phyloP scores from a whole-genome alignment of 176 grass and related monocot genomes.

The Metroxylon sagu region DNA sequence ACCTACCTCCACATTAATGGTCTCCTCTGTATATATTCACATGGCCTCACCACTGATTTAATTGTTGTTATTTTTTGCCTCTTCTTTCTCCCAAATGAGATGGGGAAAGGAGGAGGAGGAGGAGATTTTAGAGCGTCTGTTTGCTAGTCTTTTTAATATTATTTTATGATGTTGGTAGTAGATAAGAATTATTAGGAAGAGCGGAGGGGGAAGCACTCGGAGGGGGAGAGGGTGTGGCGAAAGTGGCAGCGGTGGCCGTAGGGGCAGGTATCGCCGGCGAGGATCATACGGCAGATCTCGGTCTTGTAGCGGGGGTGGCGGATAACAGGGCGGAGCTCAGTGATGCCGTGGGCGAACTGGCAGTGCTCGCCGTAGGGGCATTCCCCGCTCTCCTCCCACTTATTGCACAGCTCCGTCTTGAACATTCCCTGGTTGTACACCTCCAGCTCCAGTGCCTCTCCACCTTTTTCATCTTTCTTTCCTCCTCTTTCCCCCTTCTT shows the following conservation, averaged over 20 bases:
- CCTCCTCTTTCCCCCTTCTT: constrained; percentile 7
- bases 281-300: constrained; percentile 93
- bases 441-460: constrained; percentile 50
- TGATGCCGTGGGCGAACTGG: constrained; percentile 95
- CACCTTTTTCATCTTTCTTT: not conserved
- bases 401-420: constrained; percentile 99
- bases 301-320: constrained; percentile 98
- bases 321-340: constrained; percentile 89
- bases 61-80: too few relatives aligned
- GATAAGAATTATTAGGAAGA: constrained; percentile 13
- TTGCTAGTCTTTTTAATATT: too few relatives aligned
- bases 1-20: too few relatives aligned
- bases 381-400: constrained; percentile 85
- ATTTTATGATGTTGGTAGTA: too few relatives aligned
- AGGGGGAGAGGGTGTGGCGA: constrained; percentile 66
- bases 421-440: constrained; percentile 98
- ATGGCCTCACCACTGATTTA: too few relatives aligned
- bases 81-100: too few relatives aligned
- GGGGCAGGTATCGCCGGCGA: constrained; percentile 69
- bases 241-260: constrained; percentile 99
- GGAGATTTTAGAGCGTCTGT: too few relatives aligned
- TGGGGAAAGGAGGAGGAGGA: too few relatives aligned
- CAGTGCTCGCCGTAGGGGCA: constrained; percentile 85
- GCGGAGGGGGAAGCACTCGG: constrained; percentile 49
- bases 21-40: too few relatives aligned